Evolutionary conservation across 768 basidiomycete species (phyloP).

Genomic region (Imleria badia): DNA sequence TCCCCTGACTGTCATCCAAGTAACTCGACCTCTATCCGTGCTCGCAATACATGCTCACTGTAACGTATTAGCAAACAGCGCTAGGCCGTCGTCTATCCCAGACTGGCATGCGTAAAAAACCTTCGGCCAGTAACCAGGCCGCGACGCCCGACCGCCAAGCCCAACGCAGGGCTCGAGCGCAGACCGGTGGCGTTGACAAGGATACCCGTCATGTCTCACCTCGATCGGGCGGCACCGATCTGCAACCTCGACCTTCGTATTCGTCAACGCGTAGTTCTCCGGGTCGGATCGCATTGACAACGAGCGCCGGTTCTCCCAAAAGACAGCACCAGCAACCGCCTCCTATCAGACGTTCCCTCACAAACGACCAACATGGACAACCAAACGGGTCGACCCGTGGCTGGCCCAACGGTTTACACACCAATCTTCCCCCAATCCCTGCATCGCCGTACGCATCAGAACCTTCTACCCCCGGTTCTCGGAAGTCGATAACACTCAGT

Average conservation of each 20-base stretch:
- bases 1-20: conserved; percentile 86
- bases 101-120: conserved; percentile 37
- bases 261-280: conserved; percentile 36
- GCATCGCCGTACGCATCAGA: conserved; percentile 69
- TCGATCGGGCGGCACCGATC: conserved; percentile 28
- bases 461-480: conserved; percentile 55
- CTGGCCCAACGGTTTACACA: conserved; percentile 33
- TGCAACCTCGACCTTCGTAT: conserved; percentile 29
- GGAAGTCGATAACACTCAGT: conserved; percentile 38
- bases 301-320: conserved; percentile 27
- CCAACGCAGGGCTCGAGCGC: conserved; percentile 39
- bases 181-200: conserved; percentile 34
- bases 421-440: conserved; percentile 60
- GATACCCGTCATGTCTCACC: conserved; percentile 33
- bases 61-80: conserved; percentile 57
- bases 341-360: conserved; percentile 31
- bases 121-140: conserved; percentile 9
- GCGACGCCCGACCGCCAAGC: conserved; percentile 30
- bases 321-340: conserved; percentile 24
- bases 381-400: conserved; percentile 29
- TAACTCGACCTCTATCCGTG: conserved; percentile 28
- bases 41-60: conserved; percentile 3
- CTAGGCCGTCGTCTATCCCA: conserved; percentile 69
- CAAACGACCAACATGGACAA: conserved; percentile 30
- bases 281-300: conserved; percentile 28